Evolutionary conservation across 768 basidiomycete species (phyloP), one percentile per base, ranked within the genome.

Genomic region (Calocybe cyanea): DNA sequence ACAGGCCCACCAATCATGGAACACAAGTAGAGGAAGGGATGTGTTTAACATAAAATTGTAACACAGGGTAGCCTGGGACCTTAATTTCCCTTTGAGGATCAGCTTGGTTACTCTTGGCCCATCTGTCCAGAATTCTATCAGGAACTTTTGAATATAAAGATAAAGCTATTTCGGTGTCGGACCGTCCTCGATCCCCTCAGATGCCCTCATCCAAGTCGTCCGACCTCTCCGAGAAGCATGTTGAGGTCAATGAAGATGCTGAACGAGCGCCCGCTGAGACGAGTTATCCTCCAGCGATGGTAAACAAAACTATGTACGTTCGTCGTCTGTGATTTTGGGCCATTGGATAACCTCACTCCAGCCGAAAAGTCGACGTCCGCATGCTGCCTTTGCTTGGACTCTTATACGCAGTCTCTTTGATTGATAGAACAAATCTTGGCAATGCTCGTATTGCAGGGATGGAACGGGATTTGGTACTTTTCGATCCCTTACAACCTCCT

Each of bases 381-480:
- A 61, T 68, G 55, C 52, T 69, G 7, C 66, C 66, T 3, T 38
- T 69, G 15, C 56, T 67, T 15, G 65, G 64, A 19, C 40, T 65
- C 19, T 39, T 67, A 13, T 68, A 65, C 38, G 55, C 67, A 14
- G 49, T 65, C 14, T 61, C 67, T 7, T 51, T 68, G 8, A 65
- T 67, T 40, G 65, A 68, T 43, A 50, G 65, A 34, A 56, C 60
- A 21, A 68, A 68, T 40, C 53, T 67, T 18, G 63, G 62, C 20
- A 56, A 63, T 30, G 67, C 67, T 13, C 57, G 65, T 13, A 60
- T 63, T 9, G 63, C 67, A 25, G 67, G 67, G 17, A 67, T 70
- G 68, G 60, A 57, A n/a, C 33, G 45, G 44, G 67, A 68, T 46
- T 33, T 68, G 53, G 68, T 68, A 45, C 15, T 24, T 0, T 41